Evolutionary conservation across 225 moss, liverwort and hornwort genomes (phyloP).

Genomic region (Antitrichia curtipendula): DNA sequence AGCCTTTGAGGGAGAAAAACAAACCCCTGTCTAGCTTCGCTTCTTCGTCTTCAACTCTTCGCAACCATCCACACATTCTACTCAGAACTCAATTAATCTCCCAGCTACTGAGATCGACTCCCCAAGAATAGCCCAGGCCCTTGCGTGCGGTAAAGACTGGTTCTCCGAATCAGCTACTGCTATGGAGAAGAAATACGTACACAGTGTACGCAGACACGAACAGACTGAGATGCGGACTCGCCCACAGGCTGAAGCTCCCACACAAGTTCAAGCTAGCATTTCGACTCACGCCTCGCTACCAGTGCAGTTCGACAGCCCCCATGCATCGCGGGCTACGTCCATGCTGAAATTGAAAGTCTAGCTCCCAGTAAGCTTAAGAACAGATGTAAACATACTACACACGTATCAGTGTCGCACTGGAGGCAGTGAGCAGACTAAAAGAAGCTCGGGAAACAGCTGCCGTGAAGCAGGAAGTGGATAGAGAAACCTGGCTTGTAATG

Average conservation of each 20-base stretch:
- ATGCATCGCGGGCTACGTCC: no score
- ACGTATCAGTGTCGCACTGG: background rate
- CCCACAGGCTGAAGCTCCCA: background rate
- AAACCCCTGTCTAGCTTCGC: background rate
- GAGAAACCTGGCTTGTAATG: no score
- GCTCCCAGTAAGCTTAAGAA: background rate
- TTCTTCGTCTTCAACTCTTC: background rate
- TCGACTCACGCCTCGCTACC: background rate
- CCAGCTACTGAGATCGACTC: background rate
- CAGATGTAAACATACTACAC: background rate
- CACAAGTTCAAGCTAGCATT: background rate
- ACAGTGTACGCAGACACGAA: background rate
- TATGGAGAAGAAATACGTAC: no score
- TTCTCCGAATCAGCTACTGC: background rate
- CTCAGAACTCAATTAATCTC: background rate
- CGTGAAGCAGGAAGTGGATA: no score
- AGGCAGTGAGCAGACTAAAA: background rate
- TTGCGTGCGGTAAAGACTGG: background rate
- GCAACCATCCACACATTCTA: background rate
- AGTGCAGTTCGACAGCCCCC: background rate
- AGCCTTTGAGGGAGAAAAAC: conserved; percentile 26
- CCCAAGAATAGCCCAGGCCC: background rate
- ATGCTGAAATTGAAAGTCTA: background rate
- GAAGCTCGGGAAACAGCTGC: background rate
- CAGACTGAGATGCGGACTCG: background rate